Base-by-base conservation (phyloP, 2,329 filamentous ascomycete species). In the Aspergillus melleus region DNA sequence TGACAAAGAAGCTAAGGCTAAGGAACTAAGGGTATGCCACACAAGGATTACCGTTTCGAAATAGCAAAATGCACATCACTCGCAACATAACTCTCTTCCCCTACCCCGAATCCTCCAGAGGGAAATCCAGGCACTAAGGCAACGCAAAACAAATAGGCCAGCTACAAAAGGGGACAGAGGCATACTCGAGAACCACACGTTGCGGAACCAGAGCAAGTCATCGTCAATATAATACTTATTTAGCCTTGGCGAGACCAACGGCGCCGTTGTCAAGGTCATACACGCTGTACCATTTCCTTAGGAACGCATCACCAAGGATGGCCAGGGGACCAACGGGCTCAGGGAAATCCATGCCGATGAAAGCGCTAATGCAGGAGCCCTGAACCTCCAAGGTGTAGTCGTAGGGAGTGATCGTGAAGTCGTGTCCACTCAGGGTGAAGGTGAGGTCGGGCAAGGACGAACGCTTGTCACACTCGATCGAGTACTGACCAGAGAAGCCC, bases 351-450 rank as follows among this genome's bases (percentile, higher is more conserved):
- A 98, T 96, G 71, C 92, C 93, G 88, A 96, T 96, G 82, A 99
- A 96, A 69, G 92, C 90, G 64, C 92, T 97, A 79, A 99, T 96
- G 80, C 95, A 99, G 76, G 89, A 94, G 70, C 94, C 95, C 74
- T 93, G 90, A 49, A 97, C 87, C 80, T 99, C 93, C 46, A 99
- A 88, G 69, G 97, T 93, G 83, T 99, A 99, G 82, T 99, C 95
- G 66, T 89, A 89, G 16, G 95, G 82, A 58, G 84, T 83, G 69
- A 99, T 96, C 75, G 88, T 90, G 84, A 98, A 99, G 83, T 97
- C 91, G 81, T 96, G 87, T 66, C 95, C 95, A 67, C 86, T 88
- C 53, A 99, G 87, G 66, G 86, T 93, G 81, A 99, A 98, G 70
- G 89, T 92, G 69, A 99, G 85, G 72, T 98, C 93, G 66, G 95